A percentile compares a stretch with the other conserved stretches of the same genome.
phyloP scores from a whole-genome alignment of 306 rosid genomes.

The Quillaja saponaria region DNA sequence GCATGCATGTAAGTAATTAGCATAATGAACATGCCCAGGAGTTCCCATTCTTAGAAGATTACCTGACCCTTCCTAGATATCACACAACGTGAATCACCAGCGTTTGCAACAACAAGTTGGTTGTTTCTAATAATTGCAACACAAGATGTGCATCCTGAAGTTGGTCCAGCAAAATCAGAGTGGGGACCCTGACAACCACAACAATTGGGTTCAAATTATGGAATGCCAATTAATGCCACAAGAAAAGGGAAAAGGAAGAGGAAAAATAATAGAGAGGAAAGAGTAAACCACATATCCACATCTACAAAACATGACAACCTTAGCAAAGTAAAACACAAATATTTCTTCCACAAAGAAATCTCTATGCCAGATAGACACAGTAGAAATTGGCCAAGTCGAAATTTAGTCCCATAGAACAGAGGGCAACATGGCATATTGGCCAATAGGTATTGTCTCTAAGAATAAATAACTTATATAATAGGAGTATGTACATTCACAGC shows the following conservation, averaged over 20 bases:
- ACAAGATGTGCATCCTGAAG: constrained; percentile 97
- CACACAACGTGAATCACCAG: constrained; percentile 98
- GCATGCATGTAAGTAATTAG: not conserved
- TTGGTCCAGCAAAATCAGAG: constrained; percentile 93
- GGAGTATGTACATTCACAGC: too few relatives aligned
- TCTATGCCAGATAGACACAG: too few relatives aligned
- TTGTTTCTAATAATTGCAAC: constrained; percentile 83
- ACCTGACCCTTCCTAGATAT: constrained; percentile 96
- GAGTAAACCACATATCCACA: not conserved
- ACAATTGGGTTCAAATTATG: constrained; percentile 24
- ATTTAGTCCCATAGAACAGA: too few relatives aligned
- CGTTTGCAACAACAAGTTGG: constrained; percentile 85
- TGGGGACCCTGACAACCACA: constrained; percentile 88
- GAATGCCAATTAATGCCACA: constrained; percentile 1
- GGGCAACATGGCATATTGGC: too few relatives aligned
- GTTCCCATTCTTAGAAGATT: constrained; percentile 24
- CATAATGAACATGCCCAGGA: constrained; percentile 19
- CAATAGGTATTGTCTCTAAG: too few relatives aligned
- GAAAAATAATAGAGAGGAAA: not conserved
- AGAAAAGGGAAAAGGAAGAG: constrained; percentile 7
- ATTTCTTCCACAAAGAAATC: not conserved
- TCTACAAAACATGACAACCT: not conserved
- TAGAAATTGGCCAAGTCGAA: too few relatives aligned
- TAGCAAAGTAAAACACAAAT: not conserved
- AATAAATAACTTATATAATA: too few relatives aligned